A percentile compares a stretch with the other conserved stretches of the same genome.
Conservation (phyloP, 2,329 filamentous ascomycete genomes). For the Parastagonospora avenae region DNA sequence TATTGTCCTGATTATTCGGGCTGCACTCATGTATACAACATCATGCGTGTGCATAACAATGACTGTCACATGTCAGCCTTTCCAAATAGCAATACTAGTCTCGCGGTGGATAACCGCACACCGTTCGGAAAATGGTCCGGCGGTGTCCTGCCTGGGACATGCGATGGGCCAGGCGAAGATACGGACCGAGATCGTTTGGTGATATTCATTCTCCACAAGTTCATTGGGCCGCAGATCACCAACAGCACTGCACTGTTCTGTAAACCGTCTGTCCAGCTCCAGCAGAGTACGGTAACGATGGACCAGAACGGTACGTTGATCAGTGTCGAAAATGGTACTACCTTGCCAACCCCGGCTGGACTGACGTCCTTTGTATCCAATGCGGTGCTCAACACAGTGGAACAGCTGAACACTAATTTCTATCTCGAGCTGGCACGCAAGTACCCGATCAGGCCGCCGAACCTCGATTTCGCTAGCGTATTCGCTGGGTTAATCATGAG, state of each 20-base stretch:
- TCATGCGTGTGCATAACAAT: not conserved
- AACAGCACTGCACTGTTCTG: constrained; percentile 6
- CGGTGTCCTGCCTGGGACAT: not conserved
- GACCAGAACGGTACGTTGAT: not conserved
- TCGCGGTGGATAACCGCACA: not conserved
- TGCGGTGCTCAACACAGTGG: not conserved
- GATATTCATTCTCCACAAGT: not conserved
- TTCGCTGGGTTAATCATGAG: not conserved
- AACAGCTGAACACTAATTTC: not conserved
- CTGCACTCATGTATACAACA: not conserved
- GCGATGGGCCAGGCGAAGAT: not conserved
- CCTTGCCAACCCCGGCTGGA: not conserved
- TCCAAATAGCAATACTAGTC: not conserved
- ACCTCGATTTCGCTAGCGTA: not conserved
- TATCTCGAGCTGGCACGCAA: not conserved
- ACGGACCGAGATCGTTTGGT: not conserved
- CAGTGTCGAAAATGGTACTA: not conserved
- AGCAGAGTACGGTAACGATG: not conserved
- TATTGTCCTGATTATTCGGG: not conserved
- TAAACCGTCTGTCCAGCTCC: constrained; percentile 1
- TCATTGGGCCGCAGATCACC: not conserved
- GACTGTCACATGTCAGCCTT: not conserved
- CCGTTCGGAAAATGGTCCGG: not conserved
- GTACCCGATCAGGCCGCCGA: not conserved
- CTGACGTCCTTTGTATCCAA: not conserved